Evolutionary conservation across 2,329 filamentous ascomycete genomes (phyloP), one percentile per base, ranked within the genome.

Genomic region (Zymoseptoria tritici): DNA sequence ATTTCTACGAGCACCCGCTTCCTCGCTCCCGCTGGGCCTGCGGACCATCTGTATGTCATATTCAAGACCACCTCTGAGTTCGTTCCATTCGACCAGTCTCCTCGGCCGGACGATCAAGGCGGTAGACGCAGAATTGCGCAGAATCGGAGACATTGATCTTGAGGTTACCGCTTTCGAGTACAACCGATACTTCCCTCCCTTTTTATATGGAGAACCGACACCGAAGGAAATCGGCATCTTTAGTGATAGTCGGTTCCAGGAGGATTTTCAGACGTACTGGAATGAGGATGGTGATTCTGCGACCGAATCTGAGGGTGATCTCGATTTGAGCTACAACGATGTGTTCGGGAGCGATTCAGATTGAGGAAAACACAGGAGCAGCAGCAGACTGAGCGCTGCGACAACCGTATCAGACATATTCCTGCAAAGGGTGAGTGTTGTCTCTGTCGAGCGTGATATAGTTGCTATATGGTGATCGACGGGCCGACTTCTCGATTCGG

Each of bases 131-230:
- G 54, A 58, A 49, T 56, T 50, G 0, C 52, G 51, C 9, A 42
- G 52, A 7, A 55, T 56, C 36, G 56, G 57, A 11, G 58, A 58
- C n/a, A 58, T 64, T 16, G 46, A 52, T 21, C 29, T 66, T 46
- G 52, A 50, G 22, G 60, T 65, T 3, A 54, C 52, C 7, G 57
- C 52, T 4, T 54, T 59, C 49, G 49, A 56, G 9, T 24, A 42
- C n/a, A 59, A 52, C 3, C 29, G 56, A 6, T 67, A 63, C 52
- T 67, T 62, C n/a, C 65, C 65, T 13, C 65, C 65, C 11, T 67
- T 60, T 42, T 54, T 67, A 1, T 64, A 62, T 49, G 65, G 64
- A 20, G 65, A 67, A 52, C 60, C 59, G 8, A 36, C 52, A 42
- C 63, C 65, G 13, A 46, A 49, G n/a, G 57, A 58, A 20, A 52